A percentile compares a stretch with the other conserved stretches of the same genome.
Evolutionary conservation across 2,329 filamentous ascomycete species (phyloP).

Genomic region (Colletotrichum viniferum): DNA sequence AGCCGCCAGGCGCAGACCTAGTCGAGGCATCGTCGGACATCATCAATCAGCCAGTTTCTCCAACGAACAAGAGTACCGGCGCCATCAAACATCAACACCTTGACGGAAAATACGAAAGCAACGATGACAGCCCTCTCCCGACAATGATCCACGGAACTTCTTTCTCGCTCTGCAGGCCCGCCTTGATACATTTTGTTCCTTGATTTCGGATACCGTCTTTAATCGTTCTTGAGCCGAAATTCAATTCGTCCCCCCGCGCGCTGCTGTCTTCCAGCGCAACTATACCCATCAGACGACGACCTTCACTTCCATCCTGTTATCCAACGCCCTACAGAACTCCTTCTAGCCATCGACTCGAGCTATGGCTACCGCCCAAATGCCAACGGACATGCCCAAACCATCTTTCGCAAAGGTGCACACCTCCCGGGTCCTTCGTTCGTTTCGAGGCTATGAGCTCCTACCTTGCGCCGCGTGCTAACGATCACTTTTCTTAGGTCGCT

Average conservation of each 20-base stretch:
- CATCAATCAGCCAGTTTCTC: neutral
- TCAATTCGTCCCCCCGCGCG: slow-evolving; percentile 17
- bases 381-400: slow-evolving; percentile 58
- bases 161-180: slow-evolving; percentile 53
- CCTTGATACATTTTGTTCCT: slow-evolving; percentile 58
- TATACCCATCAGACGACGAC: slow-evolving; percentile 12
- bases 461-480: slow-evolving; percentile 21
- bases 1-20: slow-evolving; percentile 8
- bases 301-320: slow-evolving; percentile 20
- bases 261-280: slow-evolving; percentile 18
- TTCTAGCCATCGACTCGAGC: neutral
- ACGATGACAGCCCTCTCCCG: slow-evolving; percentile 45
- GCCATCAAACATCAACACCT: slow-evolving; percentile 6
- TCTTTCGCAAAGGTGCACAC: slow-evolving; percentile 77
- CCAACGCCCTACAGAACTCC: neutral
- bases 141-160: slow-evolving; percentile 61
- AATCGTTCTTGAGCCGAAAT: slow-evolving; percentile 22
- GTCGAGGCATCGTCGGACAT: neutral
- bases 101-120: slow-evolving; percentile 21
- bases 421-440: neutral
- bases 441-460: neutral
- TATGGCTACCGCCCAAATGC: slow-evolving; percentile 54
- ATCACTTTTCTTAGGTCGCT: slow-evolving; percentile 45
- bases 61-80: neutral
- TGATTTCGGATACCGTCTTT: slow-evolving; percentile 47